phyloP scores from a whole-genome alignment of 1,139 yeast species.

The Taphrina wiesneri region DNA sequence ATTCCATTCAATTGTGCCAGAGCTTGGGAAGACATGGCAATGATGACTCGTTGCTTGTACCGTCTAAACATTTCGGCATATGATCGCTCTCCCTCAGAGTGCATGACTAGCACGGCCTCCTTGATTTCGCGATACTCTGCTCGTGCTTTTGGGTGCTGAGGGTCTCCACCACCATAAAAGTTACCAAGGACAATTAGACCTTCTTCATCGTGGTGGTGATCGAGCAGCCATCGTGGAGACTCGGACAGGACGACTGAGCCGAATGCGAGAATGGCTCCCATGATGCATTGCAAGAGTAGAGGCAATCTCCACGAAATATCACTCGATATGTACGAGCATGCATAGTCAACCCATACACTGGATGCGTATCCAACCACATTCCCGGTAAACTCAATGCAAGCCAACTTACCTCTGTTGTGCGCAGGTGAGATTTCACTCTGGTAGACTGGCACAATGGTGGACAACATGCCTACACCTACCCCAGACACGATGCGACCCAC shows the following conservation, averaged over 20 bases:
- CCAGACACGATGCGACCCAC: conserved; percentile 61
- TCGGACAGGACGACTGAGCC: conserved; percentile 74
- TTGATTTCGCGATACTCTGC: conserved; percentile 75
- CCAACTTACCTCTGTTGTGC: conserved; percentile 80
- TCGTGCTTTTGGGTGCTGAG: conserved; percentile 57
- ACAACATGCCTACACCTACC: conserved; percentile 76
- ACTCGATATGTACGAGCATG: conserved; percentile 61
- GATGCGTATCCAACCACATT: conserved; percentile 82
- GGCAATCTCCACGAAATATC: conserved; percentile 79
- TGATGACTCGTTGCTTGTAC: conserved; percentile 75
- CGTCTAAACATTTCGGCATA: conserved; percentile 68
- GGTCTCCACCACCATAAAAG: conserved; percentile 67
- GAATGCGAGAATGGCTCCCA: conserved; percentile 65
- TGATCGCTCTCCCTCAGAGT: conserved; percentile 75
- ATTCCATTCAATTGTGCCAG: conserved; percentile 94
- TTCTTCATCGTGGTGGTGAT: conserved; percentile 84
- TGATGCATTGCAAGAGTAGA: conserved; percentile 68
- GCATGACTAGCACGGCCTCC: conserved; percentile 71
- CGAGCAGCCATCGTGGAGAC: conserved; percentile 51
- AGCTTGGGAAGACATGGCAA: conserved; percentile 87
- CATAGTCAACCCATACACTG: conserved; percentile 89
- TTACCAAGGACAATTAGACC: conserved; percentile 83
- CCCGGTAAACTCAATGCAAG: conserved; percentile 91
- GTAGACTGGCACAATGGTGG: conserved; percentile 94
- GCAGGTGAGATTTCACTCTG: conserved; percentile 92